These are phyloP conservation scores for Solanum etuberosum DNA, from an alignment of 257 asterid genomes.

Conservation along the genomic window DNA sequence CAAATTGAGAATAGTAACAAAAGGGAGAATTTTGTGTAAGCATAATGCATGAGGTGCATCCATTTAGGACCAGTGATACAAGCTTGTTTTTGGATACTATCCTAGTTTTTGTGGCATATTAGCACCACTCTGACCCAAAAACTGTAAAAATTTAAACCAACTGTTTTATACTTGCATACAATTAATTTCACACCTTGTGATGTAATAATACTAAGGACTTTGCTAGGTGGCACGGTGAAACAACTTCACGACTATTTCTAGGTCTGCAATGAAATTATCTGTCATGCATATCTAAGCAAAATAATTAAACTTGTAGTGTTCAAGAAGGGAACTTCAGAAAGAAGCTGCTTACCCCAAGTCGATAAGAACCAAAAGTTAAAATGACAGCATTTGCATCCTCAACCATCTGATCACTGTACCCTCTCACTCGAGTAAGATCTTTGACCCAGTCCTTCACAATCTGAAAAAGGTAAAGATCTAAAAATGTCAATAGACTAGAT, in stretches of 20 bases:
- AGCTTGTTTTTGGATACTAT: background rate
- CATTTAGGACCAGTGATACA: background rate
- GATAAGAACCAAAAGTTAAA: slow-evolving; percentile 89
- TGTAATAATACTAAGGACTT: background rate
- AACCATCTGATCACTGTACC: slow-evolving; percentile 65
- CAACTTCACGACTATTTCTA: background rate
- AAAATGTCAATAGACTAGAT: background rate
- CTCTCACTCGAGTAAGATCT: slow-evolving; percentile 47
- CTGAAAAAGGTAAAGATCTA: slow-evolving; percentile 1
- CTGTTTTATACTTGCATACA: background rate
- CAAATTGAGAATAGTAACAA: background rate
- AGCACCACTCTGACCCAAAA: background rate
- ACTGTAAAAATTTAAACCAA: background rate
- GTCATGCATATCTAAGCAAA: background rate
- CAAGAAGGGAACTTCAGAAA: background rate
- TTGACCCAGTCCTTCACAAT: slow-evolving; percentile 33
- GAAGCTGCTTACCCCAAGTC: slow-evolving; percentile 68
- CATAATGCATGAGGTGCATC: background rate
- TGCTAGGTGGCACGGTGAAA: background rate
- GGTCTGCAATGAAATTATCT: background rate
- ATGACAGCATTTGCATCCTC: slow-evolving; percentile 88
- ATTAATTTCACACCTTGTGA: background rate
- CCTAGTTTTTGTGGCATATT: background rate
- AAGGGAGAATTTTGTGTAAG: background rate
- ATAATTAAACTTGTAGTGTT: background rate